phyloP scores from a whole-genome alignment of 23 red algal genomes.

The Gracilariopsis chorda region DNA sequence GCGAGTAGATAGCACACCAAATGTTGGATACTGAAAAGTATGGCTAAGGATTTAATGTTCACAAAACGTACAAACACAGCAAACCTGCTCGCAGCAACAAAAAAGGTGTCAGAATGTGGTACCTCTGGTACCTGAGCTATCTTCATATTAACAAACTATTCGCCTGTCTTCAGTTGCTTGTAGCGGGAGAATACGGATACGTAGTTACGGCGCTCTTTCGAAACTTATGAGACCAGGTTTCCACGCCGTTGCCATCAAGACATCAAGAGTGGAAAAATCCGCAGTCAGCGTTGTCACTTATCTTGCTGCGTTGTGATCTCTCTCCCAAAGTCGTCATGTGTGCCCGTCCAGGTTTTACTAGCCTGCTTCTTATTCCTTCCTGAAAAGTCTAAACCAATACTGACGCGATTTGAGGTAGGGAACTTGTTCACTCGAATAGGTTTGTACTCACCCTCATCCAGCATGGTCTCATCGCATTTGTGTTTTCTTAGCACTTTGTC shows the following conservation, averaged over 20 bases:
- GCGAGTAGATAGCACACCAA: too few species aligned
- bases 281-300: neutral
- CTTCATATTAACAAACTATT: too few species aligned
- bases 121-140: too few species aligned
- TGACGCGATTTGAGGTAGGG: constrained; percentile 39
- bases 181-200: too few species aligned
- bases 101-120: too few species aligned
- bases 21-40: too few species aligned
- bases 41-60: constrained; percentile 5
- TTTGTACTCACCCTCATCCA: constrained; percentile 69
- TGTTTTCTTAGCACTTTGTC: constrained; percentile 38
- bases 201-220: too few species aligned
- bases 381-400: constrained; percentile 84
- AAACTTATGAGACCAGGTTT: too few species aligned
- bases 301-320: neutral
- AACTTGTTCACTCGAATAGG: constrained; percentile 34
- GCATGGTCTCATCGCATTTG: neutral
- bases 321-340: constrained; percentile 74
- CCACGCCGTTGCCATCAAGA: too few species aligned
- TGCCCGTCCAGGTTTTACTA: constrained; percentile 82
- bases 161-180: too few species aligned
- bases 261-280: too few species aligned
- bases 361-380: constrained; percentile 24
- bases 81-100: neutral
- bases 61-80: constrained; percentile 46